Percentiles rank a stretch among this genome's conserved stretches.
Conservation (phyloP, 176 grass and related monocot genomes). For the Lolium rigidum region DNA sequence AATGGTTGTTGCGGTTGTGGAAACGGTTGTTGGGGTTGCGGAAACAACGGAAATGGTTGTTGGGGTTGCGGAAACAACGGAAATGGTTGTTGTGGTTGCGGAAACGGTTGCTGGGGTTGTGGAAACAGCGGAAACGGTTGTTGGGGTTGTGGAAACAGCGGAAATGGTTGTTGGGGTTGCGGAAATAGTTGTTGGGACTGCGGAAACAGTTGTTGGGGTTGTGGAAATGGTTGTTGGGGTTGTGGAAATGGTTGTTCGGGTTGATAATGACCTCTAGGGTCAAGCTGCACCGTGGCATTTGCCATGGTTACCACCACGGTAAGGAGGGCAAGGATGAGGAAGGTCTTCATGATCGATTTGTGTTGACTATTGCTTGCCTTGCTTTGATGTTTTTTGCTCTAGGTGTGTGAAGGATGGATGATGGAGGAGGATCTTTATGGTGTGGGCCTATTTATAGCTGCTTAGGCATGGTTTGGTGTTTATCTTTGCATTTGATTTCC, state of each 20-base stretch:
- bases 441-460: conserved; percentile 21
- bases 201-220: no score
- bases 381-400: background rate
- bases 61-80: no score
- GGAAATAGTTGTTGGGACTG: background rate
- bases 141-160: no score
- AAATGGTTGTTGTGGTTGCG: background rate
- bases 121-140: no score
- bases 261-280: background rate
- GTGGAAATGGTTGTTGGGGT: background rate
- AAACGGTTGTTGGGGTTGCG: background rate
- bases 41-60: background rate
- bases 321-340: background rate
- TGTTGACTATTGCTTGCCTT: background rate
- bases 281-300: background rate
- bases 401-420: background rate
- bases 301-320: background rate
- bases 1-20: background rate
- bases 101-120: background rate
- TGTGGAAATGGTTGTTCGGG: background rate
- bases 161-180: background rate
- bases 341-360: background rate
- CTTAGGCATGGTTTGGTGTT: background rate
- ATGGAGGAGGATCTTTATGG: background rate
- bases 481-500: background rate